These are phyloP conservation scores for Hericium erinaceus DNA, from an alignment of 768 basidiomycete species.

Conservation along the genomic window DNA sequence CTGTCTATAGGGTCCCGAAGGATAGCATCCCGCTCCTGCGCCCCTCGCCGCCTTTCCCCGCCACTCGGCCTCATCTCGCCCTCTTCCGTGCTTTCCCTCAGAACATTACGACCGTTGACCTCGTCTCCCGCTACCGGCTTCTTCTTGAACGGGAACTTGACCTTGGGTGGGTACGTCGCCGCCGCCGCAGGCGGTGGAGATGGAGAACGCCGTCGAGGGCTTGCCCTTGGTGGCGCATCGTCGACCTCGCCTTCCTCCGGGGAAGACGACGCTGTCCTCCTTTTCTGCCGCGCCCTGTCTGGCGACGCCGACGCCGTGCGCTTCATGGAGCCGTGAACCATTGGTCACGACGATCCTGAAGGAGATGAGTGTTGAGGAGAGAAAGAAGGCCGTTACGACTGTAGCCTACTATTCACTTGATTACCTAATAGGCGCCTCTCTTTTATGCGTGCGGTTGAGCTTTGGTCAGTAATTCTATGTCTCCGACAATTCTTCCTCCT, in stretches of 20 bases:
- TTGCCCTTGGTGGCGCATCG: conserved; percentile 31
- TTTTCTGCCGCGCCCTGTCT: conserved; percentile 37
- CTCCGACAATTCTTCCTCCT: conserved; percentile 26
- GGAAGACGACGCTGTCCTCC: conserved; percentile 48
- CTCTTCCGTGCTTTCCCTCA: background rate
- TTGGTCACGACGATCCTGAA: background rate
- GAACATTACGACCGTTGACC: background rate
- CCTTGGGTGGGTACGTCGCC: conserved; percentile 32
- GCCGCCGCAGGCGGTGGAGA: conserved; percentile 13
- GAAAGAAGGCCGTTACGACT: no score
- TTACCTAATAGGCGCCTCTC: no score
- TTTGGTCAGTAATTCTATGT: background rate
- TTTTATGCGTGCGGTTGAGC: no score
- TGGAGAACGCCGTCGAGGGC: conserved; percentile 6
- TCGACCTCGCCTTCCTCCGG: conserved; percentile 83
- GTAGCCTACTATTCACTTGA: no score
- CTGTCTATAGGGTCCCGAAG: background rate
- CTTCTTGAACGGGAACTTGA: conserved; percentile 74
- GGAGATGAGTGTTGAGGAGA: background rate
- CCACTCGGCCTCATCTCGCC: background rate
- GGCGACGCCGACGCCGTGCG: conserved; percentile 50
- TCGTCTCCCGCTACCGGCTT: conserved; percentile 9
- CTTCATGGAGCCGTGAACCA: conserved; percentile 29
- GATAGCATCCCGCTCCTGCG: background rate
- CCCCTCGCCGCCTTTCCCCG: background rate